These are phyloP conservation scores for Casuarina glauca DNA, from an alignment of 306 rosid genomes.

Conservation along the genomic window DNA sequence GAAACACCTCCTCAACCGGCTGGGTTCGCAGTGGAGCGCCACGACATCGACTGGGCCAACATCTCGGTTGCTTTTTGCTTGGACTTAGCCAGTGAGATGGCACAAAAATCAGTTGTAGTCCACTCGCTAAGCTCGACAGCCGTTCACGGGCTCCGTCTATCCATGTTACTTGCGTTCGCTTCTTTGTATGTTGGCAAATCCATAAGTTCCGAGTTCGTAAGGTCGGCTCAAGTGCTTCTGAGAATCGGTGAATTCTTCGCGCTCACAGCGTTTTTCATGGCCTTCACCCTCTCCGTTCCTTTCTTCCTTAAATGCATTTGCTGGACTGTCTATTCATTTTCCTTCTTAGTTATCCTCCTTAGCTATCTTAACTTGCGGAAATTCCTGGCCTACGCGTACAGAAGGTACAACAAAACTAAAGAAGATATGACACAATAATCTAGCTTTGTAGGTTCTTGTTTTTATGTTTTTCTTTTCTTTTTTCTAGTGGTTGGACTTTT, in stretches of 20 bases:
- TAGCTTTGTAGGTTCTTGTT: too few relatives aligned
- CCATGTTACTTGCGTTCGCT: conserved; percentile 14
- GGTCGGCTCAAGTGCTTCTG: conserved; percentile 3
- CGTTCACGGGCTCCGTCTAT: background rate
- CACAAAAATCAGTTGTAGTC: background rate
- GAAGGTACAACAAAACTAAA: too few relatives aligned
- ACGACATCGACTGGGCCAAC: background rate
- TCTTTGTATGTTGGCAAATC: conserved; percentile 1
- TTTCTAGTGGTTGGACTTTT: too few relatives aligned
- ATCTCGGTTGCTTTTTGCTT: background rate
- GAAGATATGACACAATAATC: too few relatives aligned
- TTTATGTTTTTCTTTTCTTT: too few relatives aligned
- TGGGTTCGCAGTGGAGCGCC: background rate
- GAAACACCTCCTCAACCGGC: background rate
- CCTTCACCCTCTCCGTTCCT: conserved; percentile 12
- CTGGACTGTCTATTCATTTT: background rate
- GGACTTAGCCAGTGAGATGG: background rate
- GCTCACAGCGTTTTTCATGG: conserved; percentile 12
- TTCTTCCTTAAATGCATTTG: background rate
- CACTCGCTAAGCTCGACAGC: background rate
- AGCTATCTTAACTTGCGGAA: too few relatives aligned
- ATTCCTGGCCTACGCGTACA: too few relatives aligned
- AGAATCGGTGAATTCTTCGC: conserved; percentile 15
- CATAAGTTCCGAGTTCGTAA: background rate
- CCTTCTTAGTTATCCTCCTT: background rate